Percentiles rank a stretch among this genome's conserved stretches.
These are phyloP conservation scores for Peronosclerospora sorghi DNA, from an alignment of 352 stramenopile genomes.

Conservation along the genomic window DNA sequence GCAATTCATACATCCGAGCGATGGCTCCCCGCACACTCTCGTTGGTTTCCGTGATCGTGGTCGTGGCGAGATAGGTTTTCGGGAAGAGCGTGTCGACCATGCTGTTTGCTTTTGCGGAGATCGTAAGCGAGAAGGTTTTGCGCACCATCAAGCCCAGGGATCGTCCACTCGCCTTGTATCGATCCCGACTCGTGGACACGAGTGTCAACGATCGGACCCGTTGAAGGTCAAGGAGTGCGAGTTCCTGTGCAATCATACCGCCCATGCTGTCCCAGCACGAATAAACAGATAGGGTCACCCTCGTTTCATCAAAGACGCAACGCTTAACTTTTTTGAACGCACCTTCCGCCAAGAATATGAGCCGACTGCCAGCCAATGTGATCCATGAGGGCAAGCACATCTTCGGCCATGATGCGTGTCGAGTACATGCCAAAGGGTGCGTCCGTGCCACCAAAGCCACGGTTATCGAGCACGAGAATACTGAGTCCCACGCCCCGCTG, in stretches of 20 bases:
- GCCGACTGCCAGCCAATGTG: constrained; percentile 40
- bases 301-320: too few species aligned
- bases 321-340: not conserved
- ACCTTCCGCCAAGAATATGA: constrained; percentile 39
- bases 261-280: constrained; percentile 23
- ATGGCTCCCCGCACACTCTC: constrained; percentile 21
- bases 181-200: constrained; percentile 37
- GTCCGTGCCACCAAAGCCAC: constrained; percentile 45
- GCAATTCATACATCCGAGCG: constrained; percentile 15
- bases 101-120: constrained; percentile 20
- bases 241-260: constrained; percentile 49
- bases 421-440: constrained; percentile 34
- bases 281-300: not conserved
- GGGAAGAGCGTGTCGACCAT: constrained; percentile 32
- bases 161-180: constrained; percentile 28
- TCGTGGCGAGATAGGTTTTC: constrained; percentile 16
- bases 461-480: constrained; percentile 49
- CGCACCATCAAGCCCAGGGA: constrained; percentile 24
- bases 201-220: constrained; percentile 42
- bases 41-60: constrained; percentile 24
- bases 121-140: constrained; percentile 27
- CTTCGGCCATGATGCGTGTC: constrained; percentile 44
- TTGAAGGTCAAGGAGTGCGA: constrained; percentile 29
- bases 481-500: constrained; percentile 23
- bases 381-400: constrained; percentile 43